Evolutionary conservation across 306 rosid species (phyloP), one percentile per base, ranked within the genome.

Genomic region (Trifolium repens): DNA sequence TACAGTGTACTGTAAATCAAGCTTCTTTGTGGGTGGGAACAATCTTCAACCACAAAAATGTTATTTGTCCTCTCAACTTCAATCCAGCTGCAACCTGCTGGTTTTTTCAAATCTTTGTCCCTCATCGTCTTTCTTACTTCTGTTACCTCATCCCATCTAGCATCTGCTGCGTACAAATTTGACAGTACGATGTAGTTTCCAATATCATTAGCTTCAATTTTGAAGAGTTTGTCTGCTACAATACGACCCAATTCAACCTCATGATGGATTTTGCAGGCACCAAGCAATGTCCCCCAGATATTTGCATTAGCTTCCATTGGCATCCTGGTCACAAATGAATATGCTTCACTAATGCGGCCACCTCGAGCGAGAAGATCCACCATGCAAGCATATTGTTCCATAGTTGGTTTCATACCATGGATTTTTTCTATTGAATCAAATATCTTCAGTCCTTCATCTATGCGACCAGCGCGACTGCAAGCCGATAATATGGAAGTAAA

Each of bases 21-120:
- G 81, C 78, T 84, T 80, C 97, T 89, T 78, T 88, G 88, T 1
- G 93, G 93, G 73, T 94, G 98, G 64, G 93, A 87, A 80, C 73
- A 87, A 79, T 94, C 96, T 73, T 88, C 97, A 27, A 89, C 94
- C 24, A 88, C 77, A 82, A 94, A 91, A 77, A 86, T 58, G 69
- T 86, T 86, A 49, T 72, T 84, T 66, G 71, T 85, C 70, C 82
- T 83, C 82, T 90, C 94, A 72, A 91, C 87, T 86, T 91, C 97
- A 40, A 91, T 90, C 97, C 98, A 94, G 77, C 98, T 94, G 84
- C 97, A 91, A 60, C 97, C 97, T 35, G 90, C 93, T 54, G 94
- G 96, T 70, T 87, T 91, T 79, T 85, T 91, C 71, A 90, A 61
- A 61, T 91, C 97, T 83, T 82, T 82, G 57, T 67, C 83, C 85